Evolutionary conservation across 371 early-diverging fungal genomes (phyloP), one percentile per base, ranked within the genome.

Genomic region (Amoeboaphelidium occidentale): DNA sequence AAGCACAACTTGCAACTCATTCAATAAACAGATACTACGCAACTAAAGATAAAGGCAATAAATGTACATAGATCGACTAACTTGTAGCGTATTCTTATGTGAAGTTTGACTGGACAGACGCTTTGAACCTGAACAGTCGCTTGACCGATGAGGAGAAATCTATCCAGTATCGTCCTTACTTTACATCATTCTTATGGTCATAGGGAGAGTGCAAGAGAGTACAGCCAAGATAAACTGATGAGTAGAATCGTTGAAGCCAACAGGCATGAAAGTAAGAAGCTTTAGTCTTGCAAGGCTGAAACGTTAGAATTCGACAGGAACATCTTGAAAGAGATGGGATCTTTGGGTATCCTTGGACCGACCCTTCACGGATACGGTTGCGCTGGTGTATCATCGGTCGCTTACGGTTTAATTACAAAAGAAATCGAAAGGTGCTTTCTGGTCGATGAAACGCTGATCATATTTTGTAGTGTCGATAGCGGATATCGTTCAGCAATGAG

Each of bases 401-500:
- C 92, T 17, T 93, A 96, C 61, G 97, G 97, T 48, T 68, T 96
- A 51, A 84, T 84, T 46, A 90, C 93, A 3, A 79, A 91, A 53
- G 92, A 94, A 61, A 84, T 94, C 14, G 97, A 93, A 69, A 68
- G 79, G 75, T 79, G 60, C 17, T 23, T 3, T 24, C 4, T 6
- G 13, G n/a, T n/a, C n/a, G n/a, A n/a, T n/a, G n/a, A n/a, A n/a
- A n/a, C n/a, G n/a, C n/a, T 22, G 13, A 24, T 27, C 10, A 17
- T 24, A 2, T 26, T 50, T 6, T 32, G 45, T 51, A 81, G 82
- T 46, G 83, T 94, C 25, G 96, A 93, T 61, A 79, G 81, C 51
- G 92, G 93, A 27, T 96, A 96, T 64, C 78, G 97, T 48, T 88
- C 88, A 27, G 91, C 92, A 26, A 93, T 96, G 97, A 84, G 84